Base-by-base conservation (phyloP, 331 rosid species). In the Erythrophleum ivorense region DNA sequence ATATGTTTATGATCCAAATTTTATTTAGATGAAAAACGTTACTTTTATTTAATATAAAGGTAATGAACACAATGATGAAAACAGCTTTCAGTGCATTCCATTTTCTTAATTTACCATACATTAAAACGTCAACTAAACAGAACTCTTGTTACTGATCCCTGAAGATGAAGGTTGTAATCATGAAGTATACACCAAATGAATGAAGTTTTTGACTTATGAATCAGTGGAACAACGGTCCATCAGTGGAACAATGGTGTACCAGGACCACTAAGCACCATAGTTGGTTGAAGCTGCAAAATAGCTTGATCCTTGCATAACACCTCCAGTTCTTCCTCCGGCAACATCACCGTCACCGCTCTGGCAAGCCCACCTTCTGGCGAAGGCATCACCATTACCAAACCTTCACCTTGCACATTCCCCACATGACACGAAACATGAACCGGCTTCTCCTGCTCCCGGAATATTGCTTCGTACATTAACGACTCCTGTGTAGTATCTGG, bases 341-440 rank as follows among this genome's bases (percentile, higher is more conserved):
- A 74, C 72, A 76, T 89, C 80, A 89, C 88, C 74, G 14, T 66
- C 62, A 94, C 98, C 7, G 59, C 67, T 77, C 98, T 82, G 1
- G 83, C 90, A 41, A 88, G 36, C 48, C 90, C 92, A 55, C 72
- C 88, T 71, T 90, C 97, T 1, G 77, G 24, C 0, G 90, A 83
- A 13, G 97, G 94, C 92, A 81, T 85, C 80, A 94, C 91, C 66
- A 85, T 58, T 0, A 94, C 83, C 90, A 94, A 76, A 33, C 95
- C 97, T 78, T 89, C 89, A 2, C 91, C 86, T 2, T 64, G 89
- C 77, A 84, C 85, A 59, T 87, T 89, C 77, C 95, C 93, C 16
- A 91, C 79, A 9, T 54, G 85, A 53, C 88, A 91, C 0, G 97
- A 91, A 40, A 90, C 92, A 50, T 94, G 98, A 65, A 65, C 81